phyloP scores from a whole-genome alignment of 441 rosid genomes.

The Mallotus repandus region DNA sequence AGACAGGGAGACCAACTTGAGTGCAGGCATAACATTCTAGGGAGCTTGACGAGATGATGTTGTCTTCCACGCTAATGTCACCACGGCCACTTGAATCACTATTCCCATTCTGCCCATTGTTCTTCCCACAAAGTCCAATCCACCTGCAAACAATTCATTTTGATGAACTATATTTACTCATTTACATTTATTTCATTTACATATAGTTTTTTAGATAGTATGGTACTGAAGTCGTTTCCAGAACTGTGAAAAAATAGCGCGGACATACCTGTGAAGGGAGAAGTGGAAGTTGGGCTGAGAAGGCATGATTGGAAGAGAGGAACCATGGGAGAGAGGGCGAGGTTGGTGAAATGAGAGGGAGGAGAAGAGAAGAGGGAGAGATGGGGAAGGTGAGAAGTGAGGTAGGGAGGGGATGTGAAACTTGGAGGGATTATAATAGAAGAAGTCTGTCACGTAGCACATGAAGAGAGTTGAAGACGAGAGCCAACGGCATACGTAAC shows the following conservation, averaged over 20 bases:
- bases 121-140: constrained; percentile 30
- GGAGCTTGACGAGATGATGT: constrained; percentile 22
- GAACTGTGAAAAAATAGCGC: too few species aligned
- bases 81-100: neutral
- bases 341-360: neutral
- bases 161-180: too few species aligned
- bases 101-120: neutral
- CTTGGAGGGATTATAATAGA: constrained; percentile 34
- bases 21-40: constrained; percentile 72
- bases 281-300: constrained; percentile 39
- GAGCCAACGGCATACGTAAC: constrained; percentile 3
- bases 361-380: neutral
- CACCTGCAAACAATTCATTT: constrained; percentile 31
- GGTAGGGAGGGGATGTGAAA: neutral
- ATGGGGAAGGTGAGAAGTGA: neutral
- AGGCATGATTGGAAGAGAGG: constrained; percentile 44
- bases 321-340: constrained; percentile 46
- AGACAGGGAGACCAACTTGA: constrained; percentile 64
- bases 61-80: constrained; percentile 17
- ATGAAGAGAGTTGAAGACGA: constrained; percentile 20
- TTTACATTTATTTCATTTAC: too few species aligned
- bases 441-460: constrained; percentile 30
- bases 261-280: constrained; percentile 42
- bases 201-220: too few species aligned
- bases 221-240: too few species aligned